Base-by-base conservation (phyloP, 805 yeast genomes). In the Candida schatavii region DNA sequence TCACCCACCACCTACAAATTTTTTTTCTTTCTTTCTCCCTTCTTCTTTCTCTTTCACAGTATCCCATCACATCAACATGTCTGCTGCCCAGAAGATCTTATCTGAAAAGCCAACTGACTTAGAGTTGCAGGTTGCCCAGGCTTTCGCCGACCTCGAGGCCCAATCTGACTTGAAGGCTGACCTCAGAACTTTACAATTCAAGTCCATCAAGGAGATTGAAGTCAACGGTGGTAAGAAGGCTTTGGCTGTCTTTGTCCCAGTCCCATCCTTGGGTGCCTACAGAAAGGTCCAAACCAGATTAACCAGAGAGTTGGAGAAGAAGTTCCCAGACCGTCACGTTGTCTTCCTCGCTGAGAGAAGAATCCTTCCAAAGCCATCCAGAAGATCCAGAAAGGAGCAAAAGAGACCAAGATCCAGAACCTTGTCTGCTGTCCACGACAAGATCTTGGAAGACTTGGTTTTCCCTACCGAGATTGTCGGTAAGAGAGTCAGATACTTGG, bases 361-460 rank as follows among this genome's bases (percentile, higher is more conserved):
- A 80, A 93, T 91, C 79, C 82, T 93, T 71, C 97, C 98, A 79
- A 91, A 88, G 83, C 97, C 98, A 74, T 87, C 95, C 67, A 89
- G 98, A 80, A 78, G 83, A 68, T 80, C 96, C 51, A 88, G 89
- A 82, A 87, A 84, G 75, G 76, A 73, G 65, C 99, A 93, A 81
- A 90, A 93, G 90, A 90, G 99, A 83, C 99, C 99, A 75, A 88
- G 96, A 81, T 90, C 98, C 65, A 89, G 99, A 86, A 91, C 99
- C 68, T 82, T 93, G 75, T 83, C 97, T 62, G 89, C 97, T 69
- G 99, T 91, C 60, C 99, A 91, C 77, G 98, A 93, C 79, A 88
- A 88, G 75, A 79, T 91, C 78, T 88, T 91, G 74, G 99, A 93
- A 80, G 99, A 91, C 78, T 82, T 91, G 70, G 99, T 93, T 59